Conservation (phyloP, 2,329 filamentous ascomycete species). For the Didymella pomorum region DNA sequence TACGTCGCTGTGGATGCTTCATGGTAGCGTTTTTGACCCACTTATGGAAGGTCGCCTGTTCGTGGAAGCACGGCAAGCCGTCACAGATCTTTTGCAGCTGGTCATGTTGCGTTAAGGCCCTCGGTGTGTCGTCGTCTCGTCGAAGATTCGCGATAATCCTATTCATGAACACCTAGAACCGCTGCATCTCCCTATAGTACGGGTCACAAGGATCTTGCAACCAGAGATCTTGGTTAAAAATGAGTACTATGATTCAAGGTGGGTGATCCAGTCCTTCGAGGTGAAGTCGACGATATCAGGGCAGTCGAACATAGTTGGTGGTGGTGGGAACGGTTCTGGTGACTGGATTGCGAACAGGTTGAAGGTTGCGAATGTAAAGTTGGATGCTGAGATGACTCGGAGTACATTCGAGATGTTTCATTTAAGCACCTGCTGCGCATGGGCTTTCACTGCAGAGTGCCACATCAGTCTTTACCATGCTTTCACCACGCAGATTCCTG, state of each 20-base stretch:
- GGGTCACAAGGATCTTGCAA: constrained; percentile 3
- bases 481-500: neutral
- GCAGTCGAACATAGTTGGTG: neutral
- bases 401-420: neutral
- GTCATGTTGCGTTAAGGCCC: neutral
- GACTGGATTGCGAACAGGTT: neutral
- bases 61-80: constrained; percentile 5
- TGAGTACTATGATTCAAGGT: neutral
- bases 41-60: neutral
- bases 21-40: constrained; percentile 20
- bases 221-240: neutral
- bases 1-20: constrained; percentile 18
- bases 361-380: neutral
- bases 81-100: neutral
- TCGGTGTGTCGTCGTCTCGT: neutral
- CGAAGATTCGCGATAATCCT: constrained; percentile 4
- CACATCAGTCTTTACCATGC: neutral
- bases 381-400: neutral
- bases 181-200: constrained; percentile 6
- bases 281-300: neutral
- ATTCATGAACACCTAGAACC: constrained; percentile 15
- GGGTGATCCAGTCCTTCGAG: neutral
- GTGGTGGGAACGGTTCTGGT: neutral
- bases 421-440: neutral
- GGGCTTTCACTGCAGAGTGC: neutral